Percentiles rank a stretch among this genome's conserved stretches.
Conservation (phyloP, 176 grass and related monocot species). For the Canna indica region DNA sequence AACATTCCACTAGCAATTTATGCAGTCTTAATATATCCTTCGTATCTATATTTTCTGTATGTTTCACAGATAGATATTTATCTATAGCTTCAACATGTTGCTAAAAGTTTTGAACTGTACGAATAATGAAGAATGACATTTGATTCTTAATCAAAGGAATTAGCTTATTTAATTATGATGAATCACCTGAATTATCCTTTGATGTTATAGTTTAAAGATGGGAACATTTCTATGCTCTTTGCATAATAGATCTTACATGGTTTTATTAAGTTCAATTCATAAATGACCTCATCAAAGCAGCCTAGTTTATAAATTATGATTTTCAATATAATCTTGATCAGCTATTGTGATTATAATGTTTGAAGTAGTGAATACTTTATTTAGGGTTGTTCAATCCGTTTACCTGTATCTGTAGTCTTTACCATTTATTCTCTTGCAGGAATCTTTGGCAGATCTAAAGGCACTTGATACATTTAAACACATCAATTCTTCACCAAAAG, state of each 20-base stretch:
- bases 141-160: too few species aligned
- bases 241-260: too few species aligned
- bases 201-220: too few species aligned
- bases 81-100: too few species aligned
- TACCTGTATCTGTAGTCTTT: neutral
- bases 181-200: too few species aligned
- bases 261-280: too few species aligned
- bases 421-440: neutral
- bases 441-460: neutral
- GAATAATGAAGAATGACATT: too few species aligned
- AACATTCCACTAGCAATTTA: neutral
- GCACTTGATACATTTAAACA: neutral
- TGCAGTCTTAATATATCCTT: neutral
- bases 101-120: too few species aligned
- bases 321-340: neutral
- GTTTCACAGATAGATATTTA: too few species aligned
- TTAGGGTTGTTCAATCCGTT: neutral
- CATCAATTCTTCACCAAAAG: neutral
- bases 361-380: neutral
- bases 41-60: neutral
- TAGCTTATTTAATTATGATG: too few species aligned
- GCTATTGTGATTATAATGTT: too few species aligned
- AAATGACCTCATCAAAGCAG: neutral
- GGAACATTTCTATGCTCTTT: too few species aligned
- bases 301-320: neutral